Conservation (phyloP, 805 yeast genomes). For the Scheffersomyces ergatensis region DNA sequence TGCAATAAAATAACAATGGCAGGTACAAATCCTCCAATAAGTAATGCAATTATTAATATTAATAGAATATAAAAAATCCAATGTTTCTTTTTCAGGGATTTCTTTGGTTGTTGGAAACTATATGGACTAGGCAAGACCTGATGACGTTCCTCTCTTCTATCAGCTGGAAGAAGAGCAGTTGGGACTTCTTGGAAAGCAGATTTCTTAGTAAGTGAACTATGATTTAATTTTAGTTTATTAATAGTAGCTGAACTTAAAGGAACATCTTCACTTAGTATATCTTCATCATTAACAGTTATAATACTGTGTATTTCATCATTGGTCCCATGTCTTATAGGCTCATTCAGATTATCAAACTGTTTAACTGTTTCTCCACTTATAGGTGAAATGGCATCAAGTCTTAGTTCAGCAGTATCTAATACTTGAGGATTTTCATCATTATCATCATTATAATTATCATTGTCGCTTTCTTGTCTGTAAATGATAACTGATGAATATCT, state of each 20-base stretch:
- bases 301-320: background rate
- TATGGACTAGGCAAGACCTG: background rate
- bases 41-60: constrained; percentile 5
- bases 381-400: constrained; percentile 3
- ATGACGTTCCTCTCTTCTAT: background rate
- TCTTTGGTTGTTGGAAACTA: background rate
- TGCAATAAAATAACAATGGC: constrained; percentile 20
- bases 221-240: background rate
- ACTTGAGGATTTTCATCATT: constrained; percentile 1
- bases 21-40: constrained; percentile 17
- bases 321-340: background rate
- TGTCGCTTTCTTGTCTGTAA: background rate
- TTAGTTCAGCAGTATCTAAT: background rate
- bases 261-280: background rate
- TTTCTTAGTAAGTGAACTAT: background rate
- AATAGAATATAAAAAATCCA: constrained; percentile 3
- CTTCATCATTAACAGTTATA: background rate
- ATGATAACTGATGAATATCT: constrained; percentile 6
- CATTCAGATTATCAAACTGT: background rate
- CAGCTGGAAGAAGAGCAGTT: background rate
- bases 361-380: background rate
- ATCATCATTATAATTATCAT: background rate
- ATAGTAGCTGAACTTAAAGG: constrained; percentile 1
- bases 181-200: background rate
- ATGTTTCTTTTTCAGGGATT: background rate